Evolutionary conservation across 306 rosid species (phyloP), one percentile per base, ranked within the genome.

Genomic region (Citrullus amarus): DNA sequence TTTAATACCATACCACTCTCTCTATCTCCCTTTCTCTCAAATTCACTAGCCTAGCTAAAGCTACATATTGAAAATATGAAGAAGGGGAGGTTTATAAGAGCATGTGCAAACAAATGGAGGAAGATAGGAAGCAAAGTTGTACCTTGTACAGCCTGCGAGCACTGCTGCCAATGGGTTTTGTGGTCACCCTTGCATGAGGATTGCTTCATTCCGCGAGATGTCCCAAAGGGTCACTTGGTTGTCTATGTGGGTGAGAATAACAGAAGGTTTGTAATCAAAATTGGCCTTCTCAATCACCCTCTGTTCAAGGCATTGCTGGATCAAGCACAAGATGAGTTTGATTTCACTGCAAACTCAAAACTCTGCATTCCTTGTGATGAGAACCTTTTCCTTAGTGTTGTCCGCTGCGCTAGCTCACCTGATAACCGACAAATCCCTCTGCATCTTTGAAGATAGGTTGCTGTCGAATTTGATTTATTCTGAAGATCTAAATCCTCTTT

Each of bases 171-270:
- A 81, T 86, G 92, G 91, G 84, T 82, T 41, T 54, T 85, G 58
- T 85, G 94, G 90, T 79, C 83, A 38, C 72, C 83, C 60, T 20
- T 84, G 38, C 87, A 88, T 34, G 86, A 89, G 79, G 81, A 87
- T 36, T 65, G 58, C 70, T 86, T 87, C 5, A 91, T 92, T 32
- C 99, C 99, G 56, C 88, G 86, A 77, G 99, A 95, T 71, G 99
- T 95, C 75, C 99, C 99, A 36, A 92, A 86, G 87, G 97, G 99
- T 75, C 99, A 96, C 85, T 84, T 90, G 80, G 98, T 90, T 62
- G 93, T 96, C 5, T 96, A 92, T 13, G 97, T 92, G 0, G 99
- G 99, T 28, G 86, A 91, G 73, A 86, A 92, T 54, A 81, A 75
- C 79, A 91, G 85, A 86, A 89, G 99, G 84, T 91, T 83, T 84